Conservation (phyloP, 2,329 filamentous ascomycete species). For the Aspergillus texensis region DNA sequence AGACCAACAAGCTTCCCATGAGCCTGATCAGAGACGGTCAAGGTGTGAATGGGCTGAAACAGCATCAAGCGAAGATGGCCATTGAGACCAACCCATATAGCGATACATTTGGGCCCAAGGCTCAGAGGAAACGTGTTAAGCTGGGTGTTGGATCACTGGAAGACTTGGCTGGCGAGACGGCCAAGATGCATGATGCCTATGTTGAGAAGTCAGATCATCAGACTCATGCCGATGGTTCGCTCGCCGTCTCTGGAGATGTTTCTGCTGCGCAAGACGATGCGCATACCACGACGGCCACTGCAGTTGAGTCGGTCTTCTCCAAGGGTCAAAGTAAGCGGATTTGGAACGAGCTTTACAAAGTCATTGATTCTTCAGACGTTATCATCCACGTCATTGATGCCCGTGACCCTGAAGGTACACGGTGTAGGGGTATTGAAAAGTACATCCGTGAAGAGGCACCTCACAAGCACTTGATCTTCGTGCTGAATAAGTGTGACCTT, state of each 20-base stretch:
- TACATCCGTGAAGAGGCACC: constrained; percentile 91
- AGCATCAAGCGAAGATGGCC: constrained; percentile 91
- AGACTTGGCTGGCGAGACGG: constrained; percentile 78
- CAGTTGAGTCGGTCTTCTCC: constrained; percentile 84
- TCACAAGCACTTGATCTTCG: constrained; percentile 91
- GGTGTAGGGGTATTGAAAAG: constrained; percentile 88
- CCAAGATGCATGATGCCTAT: constrained; percentile 79
- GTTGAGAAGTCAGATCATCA: constrained; percentile 78
- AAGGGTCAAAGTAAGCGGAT: constrained; percentile 96
- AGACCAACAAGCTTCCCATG: constrained; percentile 97
- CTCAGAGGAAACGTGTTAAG: constrained; percentile 90
- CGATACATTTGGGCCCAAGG: constrained; percentile 90
- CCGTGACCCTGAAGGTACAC: constrained; percentile 83
- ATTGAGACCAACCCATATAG: constrained; percentile 84
- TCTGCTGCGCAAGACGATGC: constrained; percentile 47
- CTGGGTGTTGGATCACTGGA: constrained; percentile 78
- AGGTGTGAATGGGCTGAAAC: constrained; percentile 79
- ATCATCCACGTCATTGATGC: constrained; percentile 94
- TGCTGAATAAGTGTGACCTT: constrained; percentile 89
- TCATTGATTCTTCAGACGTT: constrained; percentile 93
- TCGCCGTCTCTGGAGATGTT: constrained; percentile 59
- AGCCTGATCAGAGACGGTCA: constrained; percentile 82
- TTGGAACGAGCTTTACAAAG: constrained; percentile 96
- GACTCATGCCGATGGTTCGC: constrained; percentile 72
- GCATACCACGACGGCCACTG: constrained; percentile 54